phyloP scores from a whole-genome alignment of 1,139 yeast species.

The Saccharomyces hybrid region DNA sequence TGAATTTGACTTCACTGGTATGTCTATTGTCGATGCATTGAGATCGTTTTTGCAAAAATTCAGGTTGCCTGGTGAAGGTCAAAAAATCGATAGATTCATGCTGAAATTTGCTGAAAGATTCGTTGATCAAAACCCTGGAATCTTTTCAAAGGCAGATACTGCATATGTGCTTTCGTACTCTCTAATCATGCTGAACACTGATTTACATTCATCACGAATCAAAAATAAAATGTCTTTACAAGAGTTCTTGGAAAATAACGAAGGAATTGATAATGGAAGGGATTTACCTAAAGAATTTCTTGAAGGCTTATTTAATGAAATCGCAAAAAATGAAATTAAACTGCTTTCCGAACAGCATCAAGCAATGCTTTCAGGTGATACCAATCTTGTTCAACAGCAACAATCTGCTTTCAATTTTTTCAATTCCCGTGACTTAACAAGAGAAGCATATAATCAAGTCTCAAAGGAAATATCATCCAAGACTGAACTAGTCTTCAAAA shows the following conservation, averaged over 20 bases:
- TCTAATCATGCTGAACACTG: conserved; percentile 87
- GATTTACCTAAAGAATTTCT: conserved; percentile 73
- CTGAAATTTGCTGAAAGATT: conserved; percentile 92
- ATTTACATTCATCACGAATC: conserved; percentile 81
- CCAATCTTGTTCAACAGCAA: conserved; percentile 36
- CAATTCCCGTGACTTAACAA: conserved; percentile 64
- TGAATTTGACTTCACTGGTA: conserved; percentile 63
- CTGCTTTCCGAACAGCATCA: conserved; percentile 91
- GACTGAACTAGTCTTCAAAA: conserved; percentile 77
- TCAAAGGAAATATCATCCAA: conserved; percentile 86
- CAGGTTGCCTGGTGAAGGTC: conserved; percentile 96
- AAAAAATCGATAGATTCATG: conserved; percentile 94
- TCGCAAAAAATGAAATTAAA: conserved; percentile 76
- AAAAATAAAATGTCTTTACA: conserved; percentile 81
- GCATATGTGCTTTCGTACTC: conserved; percentile 92
- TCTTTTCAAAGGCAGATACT: conserved; percentile 87
- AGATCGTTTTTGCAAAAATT: conserved; percentile 78
- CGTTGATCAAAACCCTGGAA: conserved; percentile 74
- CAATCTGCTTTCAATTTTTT: conserved; percentile 54
- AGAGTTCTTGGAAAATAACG: conserved; percentile 75
- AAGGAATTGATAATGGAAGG: conserved; percentile 89
- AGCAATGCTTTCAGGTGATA: conserved; percentile 66
- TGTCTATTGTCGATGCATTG: conserved; percentile 77
- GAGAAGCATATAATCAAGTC: conserved; percentile 87
- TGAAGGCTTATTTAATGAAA: conserved; percentile 64